These are phyloP conservation scores for Mollisiaceae sp. DNA, from an alignment of 2,329 filamentous ascomycete genomes.

Conservation along the genomic window DNA sequence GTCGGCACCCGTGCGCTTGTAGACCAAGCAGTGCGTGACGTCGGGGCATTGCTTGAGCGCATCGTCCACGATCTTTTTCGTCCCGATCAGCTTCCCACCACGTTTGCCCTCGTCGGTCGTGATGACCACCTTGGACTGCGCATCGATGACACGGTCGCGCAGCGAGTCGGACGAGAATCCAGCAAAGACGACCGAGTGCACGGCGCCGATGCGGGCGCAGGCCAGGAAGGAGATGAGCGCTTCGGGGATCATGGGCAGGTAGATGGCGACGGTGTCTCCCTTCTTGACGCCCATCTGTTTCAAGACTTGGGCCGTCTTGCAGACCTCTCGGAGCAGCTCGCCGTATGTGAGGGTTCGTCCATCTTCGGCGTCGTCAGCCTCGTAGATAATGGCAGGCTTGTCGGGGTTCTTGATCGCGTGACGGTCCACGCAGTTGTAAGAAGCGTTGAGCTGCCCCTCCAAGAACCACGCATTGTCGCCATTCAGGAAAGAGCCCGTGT, in stretches of 20 bases:
- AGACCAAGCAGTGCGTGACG: slow-evolving; percentile 85
- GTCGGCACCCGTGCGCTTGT: slow-evolving; percentile 92
- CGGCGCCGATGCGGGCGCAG: slow-evolving; percentile 87
- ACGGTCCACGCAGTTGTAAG: slow-evolving; percentile 96
- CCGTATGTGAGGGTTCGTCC: slow-evolving; percentile 91
- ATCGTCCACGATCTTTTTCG: slow-evolving; percentile 99
- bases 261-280: slow-evolving; percentile 95
- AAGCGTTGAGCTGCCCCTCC: slow-evolving; percentile 92
- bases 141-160: slow-evolving; percentile 92
- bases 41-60: slow-evolving; percentile 94
- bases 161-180: slow-evolving; percentile 97
- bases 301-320: slow-evolving; percentile 81
- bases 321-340: slow-evolving; percentile 92
- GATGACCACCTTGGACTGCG: slow-evolving; percentile 89
- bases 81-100: slow-evolving; percentile 94
- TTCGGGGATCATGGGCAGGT: slow-evolving; percentile 98
- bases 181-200: slow-evolving; percentile 97
- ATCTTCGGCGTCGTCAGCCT: slow-evolving; percentile 88
- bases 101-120: slow-evolving; percentile 98
- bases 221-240: slow-evolving; percentile 90
- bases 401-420: slow-evolving; percentile 95
- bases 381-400: slow-evolving; percentile 96
- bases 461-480: slow-evolving; percentile 95
- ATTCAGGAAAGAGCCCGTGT: slow-evolving; percentile 73
- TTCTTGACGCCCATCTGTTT: slow-evolving; percentile 97